Evolutionary conservation across 2,329 filamentous ascomycete species (phyloP).

Genomic region (Alternaria rosae): DNA sequence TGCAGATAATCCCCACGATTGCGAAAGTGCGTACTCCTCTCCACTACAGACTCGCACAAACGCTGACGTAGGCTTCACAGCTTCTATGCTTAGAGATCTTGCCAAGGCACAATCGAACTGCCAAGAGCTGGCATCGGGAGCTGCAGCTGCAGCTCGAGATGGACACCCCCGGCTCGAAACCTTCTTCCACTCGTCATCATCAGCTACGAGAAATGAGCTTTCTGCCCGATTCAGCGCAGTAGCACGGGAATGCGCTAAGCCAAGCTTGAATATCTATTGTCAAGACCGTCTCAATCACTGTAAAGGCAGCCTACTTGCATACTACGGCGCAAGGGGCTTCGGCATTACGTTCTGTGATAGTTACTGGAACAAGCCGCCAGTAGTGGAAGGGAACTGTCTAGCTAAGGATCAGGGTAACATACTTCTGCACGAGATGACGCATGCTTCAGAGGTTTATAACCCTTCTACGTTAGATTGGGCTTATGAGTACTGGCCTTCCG

Average conservation of each 20-base stretch:
- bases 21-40: not conserved
- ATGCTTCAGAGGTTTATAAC: constrained; percentile 62
- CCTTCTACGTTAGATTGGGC: constrained; percentile 64
- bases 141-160: constrained; percentile 58
- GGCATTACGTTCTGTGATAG: not conserved
- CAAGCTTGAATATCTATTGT: not conserved
- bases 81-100: constrained; percentile 55
- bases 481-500: constrained; percentile 63
- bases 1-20: not conserved
- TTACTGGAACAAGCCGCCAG: not conserved
- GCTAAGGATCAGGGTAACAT: constrained; percentile 71
- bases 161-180: constrained; percentile 60
- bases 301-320: not conserved
- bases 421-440: constrained; percentile 70
- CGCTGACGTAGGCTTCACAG: constrained; percentile 63
- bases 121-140: constrained; percentile 60
- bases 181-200: constrained; percentile 64
- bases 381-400: constrained; percentile 59
- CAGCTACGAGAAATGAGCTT: not conserved
- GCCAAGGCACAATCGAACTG: constrained; percentile 63
- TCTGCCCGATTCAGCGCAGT: not conserved
- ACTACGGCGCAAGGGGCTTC: not conserved
- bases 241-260: not conserved
- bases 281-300: not conserved
- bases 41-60: constrained; percentile 61